Conservation (phyloP, 192 early-diverging fungal species). For the Entomortierella lignicola region DNA sequence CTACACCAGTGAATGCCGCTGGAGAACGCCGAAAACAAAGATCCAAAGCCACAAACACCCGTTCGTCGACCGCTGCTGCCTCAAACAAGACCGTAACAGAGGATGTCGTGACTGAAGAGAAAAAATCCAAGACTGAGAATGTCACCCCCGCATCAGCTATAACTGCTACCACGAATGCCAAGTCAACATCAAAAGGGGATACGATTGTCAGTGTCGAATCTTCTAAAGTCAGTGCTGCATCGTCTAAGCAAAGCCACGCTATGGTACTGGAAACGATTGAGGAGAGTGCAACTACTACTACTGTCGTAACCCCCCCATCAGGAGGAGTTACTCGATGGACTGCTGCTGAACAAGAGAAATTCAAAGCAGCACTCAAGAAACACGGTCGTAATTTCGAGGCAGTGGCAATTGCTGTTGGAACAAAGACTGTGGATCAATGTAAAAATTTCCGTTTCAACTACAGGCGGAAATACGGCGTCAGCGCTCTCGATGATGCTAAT, state of each 20-base stretch:
- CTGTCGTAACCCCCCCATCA: not conserved
- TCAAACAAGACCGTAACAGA: constrained; percentile 10
- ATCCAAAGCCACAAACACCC: constrained; percentile 23
- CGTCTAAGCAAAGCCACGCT: not conserved
- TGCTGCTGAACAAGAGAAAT: constrained; percentile 31
- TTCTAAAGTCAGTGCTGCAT: not conserved
- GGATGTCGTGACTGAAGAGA: constrained; percentile 11
- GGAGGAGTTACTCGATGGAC: constrained; percentile 34
- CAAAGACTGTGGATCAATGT: constrained; percentile 84
- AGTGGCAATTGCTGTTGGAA: constrained; percentile 76
- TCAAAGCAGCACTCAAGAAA: constrained; percentile 58
- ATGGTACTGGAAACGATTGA: not conserved
- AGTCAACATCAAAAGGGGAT: constrained; percentile 1
- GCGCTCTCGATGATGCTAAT: constrained; percentile 61
- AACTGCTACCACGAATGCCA: not conserved
- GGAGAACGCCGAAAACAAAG: constrained; percentile 27
- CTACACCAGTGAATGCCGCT: constrained; percentile 15
- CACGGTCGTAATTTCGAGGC: constrained; percentile 78
- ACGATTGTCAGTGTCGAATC: constrained; percentile 3
- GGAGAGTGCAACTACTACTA: not conserved
- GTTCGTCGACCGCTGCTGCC: constrained; percentile 11
- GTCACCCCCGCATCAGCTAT: not conserved
- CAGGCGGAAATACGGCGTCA: constrained; percentile 72
- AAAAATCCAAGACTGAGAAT: constrained; percentile 35
- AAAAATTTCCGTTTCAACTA: constrained; percentile 83